phyloP scores from a whole-genome alignment of 805 yeast genomes.

The Dipodascus geniculatus region DNA sequence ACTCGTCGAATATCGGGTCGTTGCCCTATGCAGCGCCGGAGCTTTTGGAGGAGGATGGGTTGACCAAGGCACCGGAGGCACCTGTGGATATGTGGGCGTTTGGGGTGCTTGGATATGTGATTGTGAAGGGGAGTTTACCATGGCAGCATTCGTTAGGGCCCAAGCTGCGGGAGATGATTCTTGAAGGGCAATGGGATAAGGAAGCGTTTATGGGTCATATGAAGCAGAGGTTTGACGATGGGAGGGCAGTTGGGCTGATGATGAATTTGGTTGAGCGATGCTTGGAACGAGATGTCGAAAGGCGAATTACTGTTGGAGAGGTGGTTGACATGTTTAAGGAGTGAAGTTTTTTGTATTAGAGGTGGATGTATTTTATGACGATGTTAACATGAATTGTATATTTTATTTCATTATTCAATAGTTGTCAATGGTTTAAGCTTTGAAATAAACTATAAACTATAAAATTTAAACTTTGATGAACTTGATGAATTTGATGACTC shows the following conservation, averaged over 20 bases:
- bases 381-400: no score
- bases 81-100: slow-evolving; percentile 79
- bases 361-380: no score
- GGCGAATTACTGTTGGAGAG: slow-evolving; percentile 9
- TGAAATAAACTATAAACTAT: no score
- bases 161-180: slow-evolving; percentile 57
- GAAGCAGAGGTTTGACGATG: background rate
- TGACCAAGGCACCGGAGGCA: slow-evolving; percentile 39
- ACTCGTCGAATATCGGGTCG: slow-evolving; percentile 53
- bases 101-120: slow-evolving; percentile 66
- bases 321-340: slow-evolving; percentile 4
- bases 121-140: slow-evolving; percentile 65
- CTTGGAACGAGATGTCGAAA: slow-evolving; percentile 9
- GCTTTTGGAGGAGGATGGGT: slow-evolving; percentile 31
- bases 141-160: slow-evolving; percentile 82
- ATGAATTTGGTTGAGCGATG: slow-evolving; percentile 12
- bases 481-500: no score
- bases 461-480: no score
- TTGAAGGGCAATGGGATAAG: slow-evolving; percentile 51
- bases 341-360: background rate
- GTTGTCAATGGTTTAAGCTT: no score
- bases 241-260: slow-evolving; percentile 2
- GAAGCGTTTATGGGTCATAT: slow-evolving; percentile 25
- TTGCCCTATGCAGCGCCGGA: slow-evolving; percentile 92
- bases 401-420: no score